Percentiles rank a stretch among this genome's conserved stretches.
phyloP scores from a whole-genome alignment of 768 basidiomycete species.

The Mycena indigotica region DNA sequence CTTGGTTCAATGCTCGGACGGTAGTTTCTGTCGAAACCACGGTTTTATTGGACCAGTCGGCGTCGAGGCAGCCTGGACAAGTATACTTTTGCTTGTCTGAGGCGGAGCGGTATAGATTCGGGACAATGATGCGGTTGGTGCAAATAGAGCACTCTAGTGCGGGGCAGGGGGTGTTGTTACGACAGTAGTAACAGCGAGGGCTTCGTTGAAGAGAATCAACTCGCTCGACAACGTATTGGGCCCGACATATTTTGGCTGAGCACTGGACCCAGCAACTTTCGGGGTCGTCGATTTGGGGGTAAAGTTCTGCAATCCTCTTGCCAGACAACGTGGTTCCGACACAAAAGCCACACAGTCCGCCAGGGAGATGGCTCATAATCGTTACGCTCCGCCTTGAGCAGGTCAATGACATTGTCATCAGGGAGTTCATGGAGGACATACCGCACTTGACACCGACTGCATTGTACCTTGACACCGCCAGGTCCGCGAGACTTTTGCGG shows the following conservation, averaged over 20 bases:
- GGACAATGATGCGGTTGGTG: constrained; percentile 29
- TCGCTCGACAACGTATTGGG: constrained; percentile 25
- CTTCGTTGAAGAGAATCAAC: constrained; percentile 18
- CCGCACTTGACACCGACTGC: constrained; percentile 23
- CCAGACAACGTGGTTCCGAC: background rate
- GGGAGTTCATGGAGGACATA: background rate
- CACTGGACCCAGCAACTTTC: constrained; percentile 33
- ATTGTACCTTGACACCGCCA: constrained; percentile 27
- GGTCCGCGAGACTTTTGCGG: constrained; percentile 29
- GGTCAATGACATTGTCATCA: background rate
- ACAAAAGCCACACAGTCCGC: constrained; percentile 25
- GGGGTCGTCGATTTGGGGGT: constrained; percentile 12
- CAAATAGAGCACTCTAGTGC: constrained; percentile 28
- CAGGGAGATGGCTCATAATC: constrained; percentile 24
- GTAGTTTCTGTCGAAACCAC: constrained; percentile 21
- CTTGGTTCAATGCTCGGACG: constrained; percentile 12
- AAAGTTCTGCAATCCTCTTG: background rate
- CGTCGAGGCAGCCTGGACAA: constrained; percentile 25
- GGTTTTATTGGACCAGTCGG: constrained; percentile 5
- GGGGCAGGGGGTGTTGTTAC: constrained; percentile 23
- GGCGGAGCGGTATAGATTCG: constrained; percentile 12
- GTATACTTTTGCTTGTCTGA: constrained; percentile 10
- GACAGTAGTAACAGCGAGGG: constrained; percentile 31
- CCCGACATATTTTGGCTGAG: constrained; percentile 23
- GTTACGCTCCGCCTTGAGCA: constrained; percentile 26